These are phyloP conservation scores for Sechiopsis laciniata DNA, from an alignment of 306 rosid genomes.

Conservation along the genomic window DNA sequence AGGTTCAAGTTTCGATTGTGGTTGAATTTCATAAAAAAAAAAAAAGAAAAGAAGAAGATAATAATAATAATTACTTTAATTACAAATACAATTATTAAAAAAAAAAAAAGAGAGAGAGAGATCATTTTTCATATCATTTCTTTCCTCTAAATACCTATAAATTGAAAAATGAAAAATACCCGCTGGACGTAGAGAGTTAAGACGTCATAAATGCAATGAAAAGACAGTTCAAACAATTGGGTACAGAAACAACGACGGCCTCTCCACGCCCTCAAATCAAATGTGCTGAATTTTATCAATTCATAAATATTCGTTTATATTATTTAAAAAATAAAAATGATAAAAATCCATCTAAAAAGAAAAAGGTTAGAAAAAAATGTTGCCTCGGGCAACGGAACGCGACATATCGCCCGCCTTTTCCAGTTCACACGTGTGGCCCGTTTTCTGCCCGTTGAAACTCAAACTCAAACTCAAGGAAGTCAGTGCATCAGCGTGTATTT, in stretches of 20 bases:
- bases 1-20: too few species aligned
- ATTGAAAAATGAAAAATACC: neutral
- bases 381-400: constrained; percentile 10
- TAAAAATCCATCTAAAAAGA: neutral
- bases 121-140: too few species aligned
- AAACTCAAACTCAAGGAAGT: neutral
- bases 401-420: neutral
- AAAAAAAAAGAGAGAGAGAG: too few species aligned
- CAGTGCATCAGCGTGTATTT: constrained; percentile 13
- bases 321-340: neutral
- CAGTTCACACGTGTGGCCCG: constrained; percentile 16
- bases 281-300: neutral
- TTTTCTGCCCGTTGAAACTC: constrained; percentile 7
- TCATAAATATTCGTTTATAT: neutral
- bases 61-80: too few species aligned
- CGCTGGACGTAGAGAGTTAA: constrained; percentile 2
- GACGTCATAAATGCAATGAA: constrained; percentile 17
- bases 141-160: too few species aligned
- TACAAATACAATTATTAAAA: too few species aligned
- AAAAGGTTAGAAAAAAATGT: neutral
- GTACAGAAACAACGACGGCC: constrained; percentile 15
- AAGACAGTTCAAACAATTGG: constrained; percentile 15
- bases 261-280: neutral
- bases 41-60: too few species aligned
- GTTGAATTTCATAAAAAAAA: too few species aligned